Percentiles rank a stretch among this genome's conserved stretches.
Conservation (phyloP, 192 early-diverging fungal genomes). For the Chytriomyces hyalinus region DNA sequence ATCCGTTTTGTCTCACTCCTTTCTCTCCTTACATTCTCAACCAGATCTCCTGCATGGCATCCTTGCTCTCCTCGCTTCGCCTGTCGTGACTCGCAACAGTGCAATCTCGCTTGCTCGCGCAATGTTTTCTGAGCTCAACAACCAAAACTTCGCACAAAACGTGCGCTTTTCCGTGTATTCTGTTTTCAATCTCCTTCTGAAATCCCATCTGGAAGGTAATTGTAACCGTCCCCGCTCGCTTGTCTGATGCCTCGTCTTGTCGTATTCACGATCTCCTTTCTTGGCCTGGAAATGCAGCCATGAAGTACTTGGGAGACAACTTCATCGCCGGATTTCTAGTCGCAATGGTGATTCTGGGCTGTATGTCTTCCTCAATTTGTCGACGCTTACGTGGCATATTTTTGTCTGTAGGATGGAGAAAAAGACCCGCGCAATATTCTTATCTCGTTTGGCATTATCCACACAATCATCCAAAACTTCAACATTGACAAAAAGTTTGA, state of each 20-base stretch:
- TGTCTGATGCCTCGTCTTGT: conserved; percentile 7
- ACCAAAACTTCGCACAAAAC: conserved; percentile 91
- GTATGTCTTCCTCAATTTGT: conserved; percentile 46
- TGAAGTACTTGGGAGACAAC: conserved; percentile 31
- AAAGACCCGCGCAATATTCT: conserved; percentile 98
- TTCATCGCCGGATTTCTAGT: conserved; percentile 37
- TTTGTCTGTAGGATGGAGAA: conserved; percentile 85
- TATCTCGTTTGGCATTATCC: conserved; percentile 80
- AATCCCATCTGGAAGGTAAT: conserved; percentile 61
- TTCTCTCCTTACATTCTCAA: conserved; percentile 32
- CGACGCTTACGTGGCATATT: conserved; percentile 43
- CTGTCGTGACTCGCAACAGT: conserved; percentile 24
- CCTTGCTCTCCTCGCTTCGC: conserved; percentile 41
- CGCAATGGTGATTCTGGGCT: conserved; percentile 51
- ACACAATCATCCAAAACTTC: conserved; percentile 71
- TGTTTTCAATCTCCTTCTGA: conserved; percentile 73
- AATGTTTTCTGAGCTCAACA: conserved; percentile 81
- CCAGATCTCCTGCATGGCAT: conserved; percentile 48
- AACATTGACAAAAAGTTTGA: conserved; percentile 75
- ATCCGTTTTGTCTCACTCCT: neutral
- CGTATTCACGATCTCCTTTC: conserved; percentile 22
- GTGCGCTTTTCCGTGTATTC: conserved; percentile 76
- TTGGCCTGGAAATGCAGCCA: conserved; percentile 11
- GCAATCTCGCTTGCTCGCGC: conserved; percentile 44
- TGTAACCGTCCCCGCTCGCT: neutral